A percentile compares a stretch with the other conserved stretches of the same genome.
These are phyloP conservation scores for Chaetomium sp. DNA, from an alignment of 2,329 filamentous ascomycete species.

Conservation along the genomic window DNA sequence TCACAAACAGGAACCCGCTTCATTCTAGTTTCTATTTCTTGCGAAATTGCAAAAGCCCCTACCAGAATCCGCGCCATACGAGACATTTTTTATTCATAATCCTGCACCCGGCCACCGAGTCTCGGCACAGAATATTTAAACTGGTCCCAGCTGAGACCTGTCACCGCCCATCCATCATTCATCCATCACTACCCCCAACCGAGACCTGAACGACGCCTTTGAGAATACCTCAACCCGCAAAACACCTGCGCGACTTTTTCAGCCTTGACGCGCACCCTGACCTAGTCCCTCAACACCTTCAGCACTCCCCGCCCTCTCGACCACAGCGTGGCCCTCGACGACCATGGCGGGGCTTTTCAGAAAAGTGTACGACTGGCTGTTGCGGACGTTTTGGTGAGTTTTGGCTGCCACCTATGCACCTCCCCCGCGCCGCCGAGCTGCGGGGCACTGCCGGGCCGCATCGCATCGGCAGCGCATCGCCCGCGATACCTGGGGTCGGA, in stretches of 20 bases:
- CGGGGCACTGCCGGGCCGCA: constrained; percentile 36
- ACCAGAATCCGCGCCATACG: constrained; percentile 41
- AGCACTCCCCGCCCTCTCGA: neutral
- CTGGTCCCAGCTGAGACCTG: constrained; percentile 36
- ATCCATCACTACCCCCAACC: constrained; percentile 2
- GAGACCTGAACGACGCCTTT: neutral
- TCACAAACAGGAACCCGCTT: constrained; percentile 30
- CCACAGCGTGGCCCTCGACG: constrained; percentile 29
- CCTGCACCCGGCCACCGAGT: constrained; percentile 32
- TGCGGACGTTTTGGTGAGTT: constrained; percentile 93
- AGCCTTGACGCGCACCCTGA: neutral
- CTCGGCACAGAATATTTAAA: constrained; percentile 46
- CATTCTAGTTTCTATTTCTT: constrained; percentile 28
- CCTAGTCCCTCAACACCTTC: neutral
- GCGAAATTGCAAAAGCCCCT: constrained; percentile 31
- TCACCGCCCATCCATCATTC: constrained; percentile 23
- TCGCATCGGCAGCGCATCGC: constrained; percentile 30
- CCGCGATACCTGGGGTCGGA: constrained; percentile 1
- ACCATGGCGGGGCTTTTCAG: constrained; percentile 89
- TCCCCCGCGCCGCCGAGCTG: constrained; percentile 29
- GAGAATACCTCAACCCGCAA: constrained; percentile 6
- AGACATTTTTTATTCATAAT: constrained; percentile 48
- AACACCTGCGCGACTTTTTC: constrained; percentile 16
- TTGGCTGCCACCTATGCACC: constrained; percentile 29
- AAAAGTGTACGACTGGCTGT: constrained; percentile 95